A percentile compares a stretch with the other conserved stretches of the same genome.
These are phyloP conservation scores for Francoa sonchifolia DNA, from an alignment of 441 rosid genomes.

Conservation along the genomic window DNA sequence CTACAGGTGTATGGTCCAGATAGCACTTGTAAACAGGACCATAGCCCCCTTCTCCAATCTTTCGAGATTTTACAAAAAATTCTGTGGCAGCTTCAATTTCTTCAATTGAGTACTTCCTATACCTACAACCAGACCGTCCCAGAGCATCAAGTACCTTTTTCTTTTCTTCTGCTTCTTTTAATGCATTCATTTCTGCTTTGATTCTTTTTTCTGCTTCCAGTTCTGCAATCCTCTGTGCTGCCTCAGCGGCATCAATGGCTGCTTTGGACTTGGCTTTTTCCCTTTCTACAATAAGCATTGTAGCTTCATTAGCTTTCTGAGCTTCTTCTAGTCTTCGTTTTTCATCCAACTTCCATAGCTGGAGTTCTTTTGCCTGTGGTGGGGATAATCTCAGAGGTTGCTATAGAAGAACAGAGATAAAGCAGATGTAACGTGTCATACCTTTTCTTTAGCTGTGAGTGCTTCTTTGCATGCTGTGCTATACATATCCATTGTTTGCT, in stretches of 20 bases:
- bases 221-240: conserved; percentile 8
- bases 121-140: neutral
- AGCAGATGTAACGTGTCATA: conserved; percentile 5
- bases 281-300: conserved; percentile 2
- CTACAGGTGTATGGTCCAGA: conserved; percentile 6
- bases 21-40: conserved; percentile 7
- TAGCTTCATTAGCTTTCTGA: conserved; percentile 5
- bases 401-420: neutral
- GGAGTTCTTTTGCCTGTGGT: conserved; percentile 43
- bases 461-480: conserved; percentile 87
- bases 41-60: conserved; percentile 3
- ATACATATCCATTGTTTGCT: conserved; percentile 86
- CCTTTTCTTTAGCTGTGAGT: conserved; percentile 69
- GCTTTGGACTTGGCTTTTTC: conserved; percentile 11
- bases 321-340: conserved; percentile 8
- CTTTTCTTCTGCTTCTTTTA: conserved; percentile 7
- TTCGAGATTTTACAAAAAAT: conserved; percentile 1
- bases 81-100: conserved; percentile 9
- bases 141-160: conserved; percentile 3
- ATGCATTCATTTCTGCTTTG: conserved; percentile 2
- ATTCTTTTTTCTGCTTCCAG: conserved; percentile 6
- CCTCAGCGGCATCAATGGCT: conserved; percentile 6
- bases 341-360: conserved; percentile 25
- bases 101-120: conserved; percentile 8
- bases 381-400: neutral